phyloP scores from a whole-genome alignment of 2,329 filamentous ascomycete genomes.

The Botrytis byssoidea region DNA sequence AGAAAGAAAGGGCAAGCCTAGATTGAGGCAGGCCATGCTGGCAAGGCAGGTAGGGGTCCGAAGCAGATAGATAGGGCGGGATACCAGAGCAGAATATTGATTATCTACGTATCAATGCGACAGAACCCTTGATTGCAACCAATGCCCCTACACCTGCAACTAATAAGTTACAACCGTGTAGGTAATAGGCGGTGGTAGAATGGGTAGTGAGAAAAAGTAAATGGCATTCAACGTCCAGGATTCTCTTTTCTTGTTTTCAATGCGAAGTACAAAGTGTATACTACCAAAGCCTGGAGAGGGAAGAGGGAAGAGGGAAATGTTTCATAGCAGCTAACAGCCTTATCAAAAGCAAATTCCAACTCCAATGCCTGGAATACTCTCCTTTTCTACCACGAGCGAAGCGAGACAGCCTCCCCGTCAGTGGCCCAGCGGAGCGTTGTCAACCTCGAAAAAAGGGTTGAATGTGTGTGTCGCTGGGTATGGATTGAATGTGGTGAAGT shows the following conservation, averaged over 20 bases:
- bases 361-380: background rate
- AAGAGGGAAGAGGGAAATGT: background rate
- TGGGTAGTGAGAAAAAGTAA: background rate
- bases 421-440: background rate
- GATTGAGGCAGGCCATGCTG: background rate
- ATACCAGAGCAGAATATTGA: background rate
- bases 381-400: background rate
- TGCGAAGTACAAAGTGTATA: background rate
- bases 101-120: background rate
- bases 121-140: background rate
- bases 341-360: background rate
- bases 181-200: background rate
- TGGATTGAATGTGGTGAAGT: background rate
- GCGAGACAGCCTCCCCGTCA: background rate
- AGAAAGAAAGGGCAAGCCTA: background rate
- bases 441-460: background rate
- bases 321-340: background rate
- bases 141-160: background rate
- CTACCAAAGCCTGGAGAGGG: background rate
- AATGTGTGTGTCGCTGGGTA: too few relatives aligned
- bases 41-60: background rate
- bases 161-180: background rate
- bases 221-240: background rate
- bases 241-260: background rate
- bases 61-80: background rate